Percentiles rank a stretch among this genome's conserved stretches.
These are phyloP conservation scores for Xylaria sp. DNA, from an alignment of 2,329 filamentous ascomycete species.

Conservation along the genomic window DNA sequence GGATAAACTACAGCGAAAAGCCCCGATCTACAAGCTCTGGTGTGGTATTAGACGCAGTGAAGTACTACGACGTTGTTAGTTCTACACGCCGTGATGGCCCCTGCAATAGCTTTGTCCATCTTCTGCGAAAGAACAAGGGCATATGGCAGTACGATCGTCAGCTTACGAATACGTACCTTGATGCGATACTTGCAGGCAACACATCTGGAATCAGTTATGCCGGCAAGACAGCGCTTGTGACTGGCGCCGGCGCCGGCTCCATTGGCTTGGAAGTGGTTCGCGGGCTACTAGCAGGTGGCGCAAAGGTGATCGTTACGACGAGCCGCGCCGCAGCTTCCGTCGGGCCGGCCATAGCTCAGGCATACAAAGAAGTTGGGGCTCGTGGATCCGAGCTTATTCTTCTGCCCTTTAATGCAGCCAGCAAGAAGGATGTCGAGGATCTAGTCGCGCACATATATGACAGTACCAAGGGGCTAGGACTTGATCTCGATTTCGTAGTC, in stretches of 20 bases:
- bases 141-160: constrained; percentile 99
- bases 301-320: constrained; percentile 95
- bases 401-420: constrained; percentile 98
- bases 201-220: constrained; percentile 87
- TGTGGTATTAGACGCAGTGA: constrained; percentile 78
- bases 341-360: constrained; percentile 99
- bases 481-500: constrained; percentile 95
- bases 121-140: constrained; percentile 90
- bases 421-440: constrained; percentile 95
- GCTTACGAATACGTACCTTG: constrained; percentile 89
- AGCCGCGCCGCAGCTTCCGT: constrained; percentile 95
- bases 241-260: constrained; percentile 93
- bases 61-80: constrained; percentile 22
- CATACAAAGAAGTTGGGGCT: constrained; percentile 77
- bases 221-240: constrained; percentile 96
- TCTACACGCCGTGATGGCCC: constrained; percentile 10
- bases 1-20: constrained; percentile 87
- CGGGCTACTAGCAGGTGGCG: constrained; percentile 92
- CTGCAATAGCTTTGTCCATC: constrained; percentile 93
- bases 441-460: constrained; percentile 97
- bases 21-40: constrained; percentile 89
- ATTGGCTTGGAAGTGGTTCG: constrained; percentile 98
- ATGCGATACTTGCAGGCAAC: constrained; percentile 87
- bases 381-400: constrained; percentile 96
- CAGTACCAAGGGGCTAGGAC: constrained; percentile 90